Percentiles rank a stretch among this genome's conserved stretches.
Conservation (phyloP, 1,284 basidiomycete species). For the Leccinum ambiguum region DNA sequence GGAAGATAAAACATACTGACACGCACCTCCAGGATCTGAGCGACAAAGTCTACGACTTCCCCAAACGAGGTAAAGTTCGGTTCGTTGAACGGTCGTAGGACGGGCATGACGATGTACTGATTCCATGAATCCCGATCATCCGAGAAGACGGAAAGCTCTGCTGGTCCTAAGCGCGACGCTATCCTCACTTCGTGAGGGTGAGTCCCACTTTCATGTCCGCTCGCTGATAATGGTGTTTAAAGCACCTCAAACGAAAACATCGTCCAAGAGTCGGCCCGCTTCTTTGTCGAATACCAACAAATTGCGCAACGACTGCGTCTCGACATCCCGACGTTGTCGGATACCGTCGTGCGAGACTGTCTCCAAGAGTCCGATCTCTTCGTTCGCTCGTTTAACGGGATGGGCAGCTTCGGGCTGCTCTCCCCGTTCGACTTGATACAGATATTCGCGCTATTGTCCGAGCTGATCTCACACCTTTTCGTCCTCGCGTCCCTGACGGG, state of each 20-base stretch:
- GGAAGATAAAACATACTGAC: no score
- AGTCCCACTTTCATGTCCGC: conserved; percentile 16
- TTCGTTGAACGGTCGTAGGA: no score
- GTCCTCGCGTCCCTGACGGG: conserved; percentile 68
- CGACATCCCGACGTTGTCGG: conserved; percentile 73
- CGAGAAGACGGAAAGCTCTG: no score
- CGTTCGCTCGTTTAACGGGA: conserved; percentile 69
- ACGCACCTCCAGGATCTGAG: no score
- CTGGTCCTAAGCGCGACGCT: no score
- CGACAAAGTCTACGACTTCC: no score
- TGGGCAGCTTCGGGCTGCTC: conserved; percentile 66
- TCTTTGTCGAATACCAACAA: conserved; percentile 73
- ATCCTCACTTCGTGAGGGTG: no score
- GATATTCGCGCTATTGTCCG: conserved; percentile 65
- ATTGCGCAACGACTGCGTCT: conserved; percentile 73
- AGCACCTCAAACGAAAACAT: conserved; percentile 69
- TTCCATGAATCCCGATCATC: no score
- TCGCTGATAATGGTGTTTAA: conserved; percentile 18
- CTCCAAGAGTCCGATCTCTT: conserved; percentile 83
- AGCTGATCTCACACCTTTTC: conserved; percentile 66
- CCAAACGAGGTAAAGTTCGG: no score
- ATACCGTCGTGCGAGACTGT: conserved; percentile 68
- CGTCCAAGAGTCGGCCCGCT: conserved; percentile 68
- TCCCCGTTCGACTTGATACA: conserved; percentile 78
- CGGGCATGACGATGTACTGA: no score